Percentiles rank a stretch among this genome's conserved stretches.
These are phyloP conservation scores for Ustilaginoidea virens DNA, from an alignment of 2,329 filamentous ascomycete genomes.

Conservation along the genomic window DNA sequence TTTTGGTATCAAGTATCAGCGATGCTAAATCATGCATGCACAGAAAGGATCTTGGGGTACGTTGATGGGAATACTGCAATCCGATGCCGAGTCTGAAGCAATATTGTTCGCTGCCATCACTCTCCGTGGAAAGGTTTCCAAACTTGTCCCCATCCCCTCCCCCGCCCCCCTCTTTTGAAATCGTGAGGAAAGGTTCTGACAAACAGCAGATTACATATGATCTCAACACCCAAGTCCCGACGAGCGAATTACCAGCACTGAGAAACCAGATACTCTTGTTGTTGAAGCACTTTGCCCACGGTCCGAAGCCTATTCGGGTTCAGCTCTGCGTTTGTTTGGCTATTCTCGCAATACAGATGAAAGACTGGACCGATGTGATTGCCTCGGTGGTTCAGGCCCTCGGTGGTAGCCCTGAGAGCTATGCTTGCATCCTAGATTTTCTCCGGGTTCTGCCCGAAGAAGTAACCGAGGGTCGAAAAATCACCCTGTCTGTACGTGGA, in stretches of 20 bases:
- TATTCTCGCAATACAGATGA: constrained; percentile 92
- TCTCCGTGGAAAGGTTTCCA: constrained; percentile 79
- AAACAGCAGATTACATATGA: constrained; percentile 78
- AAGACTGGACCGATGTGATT: constrained; percentile 86
- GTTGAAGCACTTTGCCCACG: constrained; percentile 65
- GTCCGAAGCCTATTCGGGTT: constrained; percentile 72
- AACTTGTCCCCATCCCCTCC: background rate
- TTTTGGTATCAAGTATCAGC: too few relatives aligned
- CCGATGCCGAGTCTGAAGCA: constrained; percentile 64
- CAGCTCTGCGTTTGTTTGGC: constrained; percentile 92
- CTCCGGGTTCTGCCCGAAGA: constrained; percentile 94
- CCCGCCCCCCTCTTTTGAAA: background rate
- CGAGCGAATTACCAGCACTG: constrained; percentile 57
- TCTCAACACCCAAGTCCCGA: constrained; percentile 67
- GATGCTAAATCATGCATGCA: constrained; percentile 3
- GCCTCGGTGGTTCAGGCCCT: constrained; percentile 65
- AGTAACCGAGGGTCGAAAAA: constrained; percentile 97
- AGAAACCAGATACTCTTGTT: constrained; percentile 73
- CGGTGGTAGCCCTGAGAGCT: constrained; percentile 58
- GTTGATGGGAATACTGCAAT: constrained; percentile 75
- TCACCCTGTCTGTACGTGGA: constrained; percentile 95
- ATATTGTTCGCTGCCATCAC: constrained; percentile 95
- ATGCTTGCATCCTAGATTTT: constrained; percentile 87
- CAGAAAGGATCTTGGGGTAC: constrained; percentile 84
- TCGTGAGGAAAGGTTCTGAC: background rate